Evolutionary conservation across 176 grass and related monocot genomes (phyloP), one percentile per base, ranked within the genome.

Genomic region (Oropetium thomaeum): DNA sequence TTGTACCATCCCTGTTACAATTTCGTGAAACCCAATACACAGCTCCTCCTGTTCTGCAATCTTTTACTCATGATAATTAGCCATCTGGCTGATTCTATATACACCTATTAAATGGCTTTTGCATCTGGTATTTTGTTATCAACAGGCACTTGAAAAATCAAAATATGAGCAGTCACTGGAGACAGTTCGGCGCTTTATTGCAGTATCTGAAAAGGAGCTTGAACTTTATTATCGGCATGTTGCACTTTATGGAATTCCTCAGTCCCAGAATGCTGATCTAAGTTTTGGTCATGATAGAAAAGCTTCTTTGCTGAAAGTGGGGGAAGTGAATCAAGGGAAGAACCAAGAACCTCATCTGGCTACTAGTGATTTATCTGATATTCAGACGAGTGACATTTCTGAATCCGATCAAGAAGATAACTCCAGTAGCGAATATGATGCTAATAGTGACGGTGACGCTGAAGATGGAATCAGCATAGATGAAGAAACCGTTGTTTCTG

Each of bases 91-190:
- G 30, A 61, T 58, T 49, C 16, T 47, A 30, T 44, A 16, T 28
- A 35, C 25, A 78, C 7, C 61, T 44, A 73, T 60, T 62, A 41
- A 75, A 57, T 60, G 15, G 5, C 8, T 57, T 81, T 60, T 70
- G 88, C 45, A 58, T 63, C 0, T 83, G 22, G 22, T 22, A 15
- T 37, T 25, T 74, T 82, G 44, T 63, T 62, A 58, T 85, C 26
- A 31, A 11, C 67, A 98, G 96, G 96, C 91, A 84, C 91, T 98
- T 86, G 96, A 95, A 93, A 95, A 99, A 82, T 99, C 96, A 65
- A 99, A 99, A 82, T 95, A 99, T 51, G 87, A 99, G 65, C 91
- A 99, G 15, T 92, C 89, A 0, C 73, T 99, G 48, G 91, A 94
- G 79, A 90, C 87, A 62, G 96, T 99, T 70, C 30, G 73, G 76